A percentile compares a stretch with the other conserved stretches of the same genome.
Conservation (phyloP, 1,284 basidiomycete species). For the Mycosarcoma mackinlayi region DNA sequence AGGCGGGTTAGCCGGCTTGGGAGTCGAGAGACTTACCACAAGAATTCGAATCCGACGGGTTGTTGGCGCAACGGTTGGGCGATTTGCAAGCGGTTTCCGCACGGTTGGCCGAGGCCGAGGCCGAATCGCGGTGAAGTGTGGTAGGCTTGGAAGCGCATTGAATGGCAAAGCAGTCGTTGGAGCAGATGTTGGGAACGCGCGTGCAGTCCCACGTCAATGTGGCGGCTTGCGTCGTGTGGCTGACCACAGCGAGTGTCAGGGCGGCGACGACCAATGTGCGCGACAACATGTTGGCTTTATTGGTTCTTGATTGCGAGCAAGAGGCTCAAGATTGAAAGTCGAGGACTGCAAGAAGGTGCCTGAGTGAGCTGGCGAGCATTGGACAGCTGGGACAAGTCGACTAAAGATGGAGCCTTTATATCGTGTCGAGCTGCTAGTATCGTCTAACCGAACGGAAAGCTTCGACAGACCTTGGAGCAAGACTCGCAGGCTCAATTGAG, state of each 20-base stretch:
- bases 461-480: no score
- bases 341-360: no score
- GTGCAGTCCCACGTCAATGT: conserved; percentile 56
- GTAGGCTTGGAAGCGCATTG: conserved; percentile 49
- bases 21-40: conserved; percentile 37
- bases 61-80: conserved; percentile 53
- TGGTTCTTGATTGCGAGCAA: no score
- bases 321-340: no score
- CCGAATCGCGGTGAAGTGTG: conserved; percentile 51
- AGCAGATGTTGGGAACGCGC: conserved; percentile 59
- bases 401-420: no score
- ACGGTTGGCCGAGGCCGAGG: conserved; percentile 41
- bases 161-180: conserved; percentile 55
- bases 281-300: conserved; percentile 7
- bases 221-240: conserved; percentile 10
- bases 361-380: no score
- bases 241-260: conserved; percentile 9
- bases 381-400: no score
- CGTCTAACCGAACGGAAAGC: no score
- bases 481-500: no score
- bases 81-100: conserved; percentile 44
- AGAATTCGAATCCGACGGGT: conserved; percentile 36
- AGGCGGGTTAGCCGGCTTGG: no score
- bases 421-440: no score
- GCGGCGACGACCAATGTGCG: background rate